Evolutionary conservation across 108 stramenopile species (phyloP).

Genomic region (Parietichytrium sp.): DNA sequence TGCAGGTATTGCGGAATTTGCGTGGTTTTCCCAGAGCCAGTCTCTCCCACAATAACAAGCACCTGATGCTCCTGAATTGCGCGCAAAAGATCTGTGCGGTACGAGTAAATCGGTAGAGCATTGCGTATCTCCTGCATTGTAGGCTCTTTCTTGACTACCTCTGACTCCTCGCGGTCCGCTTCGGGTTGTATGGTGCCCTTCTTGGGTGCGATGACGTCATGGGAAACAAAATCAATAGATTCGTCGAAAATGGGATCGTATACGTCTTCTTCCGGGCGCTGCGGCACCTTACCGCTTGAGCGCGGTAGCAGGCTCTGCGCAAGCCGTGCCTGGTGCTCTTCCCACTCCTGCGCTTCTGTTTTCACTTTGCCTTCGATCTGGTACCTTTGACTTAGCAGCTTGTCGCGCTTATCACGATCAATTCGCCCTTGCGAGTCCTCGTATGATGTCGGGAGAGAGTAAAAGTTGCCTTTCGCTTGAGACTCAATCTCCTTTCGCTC

Average conservation of each 20-base stretch:
- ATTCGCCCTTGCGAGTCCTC: conserved; percentile 57
- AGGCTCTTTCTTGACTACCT: conserved; percentile 55
- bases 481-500: conserved; percentile 57
- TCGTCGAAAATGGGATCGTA: conserved; percentile 94
- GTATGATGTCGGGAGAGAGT: conserved; percentile 51
- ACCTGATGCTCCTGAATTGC: conserved; percentile 80
- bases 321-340: conserved; percentile 84
- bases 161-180: conserved; percentile 36
- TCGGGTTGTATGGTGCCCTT: conserved; percentile 45
- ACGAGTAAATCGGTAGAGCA: conserved; percentile 90
- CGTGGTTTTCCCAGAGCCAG: conserved; percentile 83
- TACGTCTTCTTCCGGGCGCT: conserved; percentile 66
- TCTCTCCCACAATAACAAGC: conserved; percentile 77
- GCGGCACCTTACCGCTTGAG: conserved; percentile 44
- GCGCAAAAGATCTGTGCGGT: conserved; percentile 79
- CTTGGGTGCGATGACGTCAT: conserved; percentile 64
- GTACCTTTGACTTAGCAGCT: conserved; percentile 79
- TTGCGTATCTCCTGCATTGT: conserved; percentile 66
- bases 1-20: conserved; percentile 94
- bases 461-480: conserved; percentile 53
- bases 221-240: conserved; percentile 88
- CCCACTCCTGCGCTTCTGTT: conserved; percentile 94
- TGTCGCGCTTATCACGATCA: conserved; percentile 52
- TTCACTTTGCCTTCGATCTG: conserved; percentile 82
- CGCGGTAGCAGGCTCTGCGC: conserved; percentile 46